phyloP scores from a whole-genome alignment of 192 early-diverging fungal genomes.

The Hyaloraphidium curvatum region DNA sequence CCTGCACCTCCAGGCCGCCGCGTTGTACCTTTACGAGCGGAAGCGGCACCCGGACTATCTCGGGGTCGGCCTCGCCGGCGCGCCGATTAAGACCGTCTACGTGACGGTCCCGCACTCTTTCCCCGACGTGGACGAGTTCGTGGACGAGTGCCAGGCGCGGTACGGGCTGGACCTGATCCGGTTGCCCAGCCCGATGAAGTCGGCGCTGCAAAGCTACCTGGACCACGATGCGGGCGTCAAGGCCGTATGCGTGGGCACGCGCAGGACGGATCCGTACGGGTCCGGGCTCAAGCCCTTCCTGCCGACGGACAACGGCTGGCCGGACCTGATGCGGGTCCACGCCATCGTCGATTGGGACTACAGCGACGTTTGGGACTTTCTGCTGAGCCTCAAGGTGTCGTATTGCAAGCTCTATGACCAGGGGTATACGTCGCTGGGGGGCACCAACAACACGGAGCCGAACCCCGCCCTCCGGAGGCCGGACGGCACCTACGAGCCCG shows the following conservation, averaged over 20 bases:
- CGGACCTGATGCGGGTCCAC: conserved; percentile 71
- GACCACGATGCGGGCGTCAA: neutral
- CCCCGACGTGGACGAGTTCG: conserved; percentile 72
- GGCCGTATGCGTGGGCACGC: conserved; percentile 11
- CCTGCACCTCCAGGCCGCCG: conserved; percentile 56
- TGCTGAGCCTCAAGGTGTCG: conserved; percentile 37
- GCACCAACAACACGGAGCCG: conserved; percentile 56
- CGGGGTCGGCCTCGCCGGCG: neutral
- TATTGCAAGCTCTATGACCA: conserved; percentile 82
- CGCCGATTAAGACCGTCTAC: conserved; percentile 44
- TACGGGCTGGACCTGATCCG: conserved; percentile 48
- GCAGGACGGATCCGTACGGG: conserved; percentile 28
- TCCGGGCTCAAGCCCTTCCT: conserved; percentile 14
- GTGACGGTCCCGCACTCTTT: conserved; percentile 61
- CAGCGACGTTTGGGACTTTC: conserved; percentile 61
- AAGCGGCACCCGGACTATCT: neutral
- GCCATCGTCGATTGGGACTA: conserved; percentile 85
- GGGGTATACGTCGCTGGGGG: conserved; percentile 85
- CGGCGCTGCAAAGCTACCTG: neutral
- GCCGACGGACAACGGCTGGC: conserved; percentile 76
- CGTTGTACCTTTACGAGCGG: conserved; percentile 16
- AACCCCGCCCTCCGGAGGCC: conserved; percentile 55
- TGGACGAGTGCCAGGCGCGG: conserved; percentile 34
- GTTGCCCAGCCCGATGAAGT: conserved; percentile 16
- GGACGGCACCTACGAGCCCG: conserved; percentile 32